Evolutionary conservation across 176 grass and related monocot genomes (phyloP), one percentile per base, ranked within the genome.

Genomic region (Lolium rigidum): DNA sequence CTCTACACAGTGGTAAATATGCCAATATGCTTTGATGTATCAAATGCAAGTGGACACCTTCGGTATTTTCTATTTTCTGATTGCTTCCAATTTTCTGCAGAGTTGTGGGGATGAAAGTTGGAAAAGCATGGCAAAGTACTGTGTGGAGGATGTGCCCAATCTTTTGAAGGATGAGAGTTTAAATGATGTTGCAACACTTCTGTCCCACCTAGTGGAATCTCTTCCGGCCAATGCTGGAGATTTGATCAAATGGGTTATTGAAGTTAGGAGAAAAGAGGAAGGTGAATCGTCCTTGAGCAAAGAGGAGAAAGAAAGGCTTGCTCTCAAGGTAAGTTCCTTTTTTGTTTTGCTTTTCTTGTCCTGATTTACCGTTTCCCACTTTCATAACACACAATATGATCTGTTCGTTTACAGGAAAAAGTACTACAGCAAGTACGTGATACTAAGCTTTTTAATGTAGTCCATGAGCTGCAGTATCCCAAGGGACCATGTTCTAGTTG

Each of bases 211-310:
- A 31, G 57, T 95, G 52, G 67, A 72, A 66, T 84, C 88, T 44
- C 83, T 98, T 82, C 96, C 96, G 60, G 62, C 86, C 51, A 92
- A 86, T 91, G 90, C 90, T 82, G 92, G 79, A 85, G 80, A 90
- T 92, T 91, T 98, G 38, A 87, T 98, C 79, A 95, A 98, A 87
- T 95, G 93, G 88, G 68, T 94, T 69, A 79, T 92, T 69, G 96
- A 98, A 92, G 90, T 94, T 75, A 89, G 93, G 90, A 95, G 93
- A 74, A 74, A 84, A 94, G 93, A 98, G 83, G 95, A 95, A 82
- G 86, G 80, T 49, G 77, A 48, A 20, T 86, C 77, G 10, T 69
- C 21, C 83, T 83, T 95, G 90, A 94, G 74, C 78, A 70, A 90
- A 57, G 96, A 94, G 77, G 96, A 98, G 84, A 86, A 89, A 55